A percentile compares a stretch with the other conserved stretches of the same genome.
Evolutionary conservation across 2,329 filamentous ascomycete genomes (phyloP).

Genomic region (Conoideocrella luteorostrata): DNA sequence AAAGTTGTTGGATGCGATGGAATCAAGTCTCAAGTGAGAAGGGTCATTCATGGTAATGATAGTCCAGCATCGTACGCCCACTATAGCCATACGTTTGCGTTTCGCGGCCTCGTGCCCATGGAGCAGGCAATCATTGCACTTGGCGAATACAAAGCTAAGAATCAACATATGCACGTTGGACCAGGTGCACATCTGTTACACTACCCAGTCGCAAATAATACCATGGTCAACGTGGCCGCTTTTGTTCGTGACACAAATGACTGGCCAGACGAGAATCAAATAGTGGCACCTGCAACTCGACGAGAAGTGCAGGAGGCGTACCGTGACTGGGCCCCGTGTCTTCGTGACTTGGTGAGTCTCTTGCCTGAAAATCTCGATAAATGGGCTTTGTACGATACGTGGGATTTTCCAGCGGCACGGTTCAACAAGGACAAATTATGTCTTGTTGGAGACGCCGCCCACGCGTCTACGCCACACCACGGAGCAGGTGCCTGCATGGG

Average conservation of each 20-base stretch:
- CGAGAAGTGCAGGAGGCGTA: not conserved
- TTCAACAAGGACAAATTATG: slow-evolving; percentile 13
- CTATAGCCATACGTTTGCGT: slow-evolving; percentile 3
- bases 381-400: slow-evolving; percentile 13
- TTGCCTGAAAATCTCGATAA: slow-evolving; percentile 5
- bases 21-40: slow-evolving; percentile 8
- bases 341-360: slow-evolving; percentile 1
- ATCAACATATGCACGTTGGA: slow-evolving; percentile 1
- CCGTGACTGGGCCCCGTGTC: not conserved
- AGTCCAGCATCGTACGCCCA: slow-evolving; percentile 1
- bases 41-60: not conserved
- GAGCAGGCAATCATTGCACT: slow-evolving; percentile 2
- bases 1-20: slow-evolving; percentile 11
- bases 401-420: slow-evolving; percentile 7
- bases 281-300: not conserved
- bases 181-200: slow-evolving; percentile 1
- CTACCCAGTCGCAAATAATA: slow-evolving; percentile 4
- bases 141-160: not conserved
- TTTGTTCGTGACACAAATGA: slow-evolving; percentile 7
- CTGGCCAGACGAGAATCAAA: slow-evolving; percentile 1
- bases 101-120: slow-evolving; percentile 4
- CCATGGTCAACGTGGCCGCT: not conserved
- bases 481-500: slow-evolving; percentile 21
- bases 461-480: slow-evolving; percentile 18
- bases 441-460: slow-evolving; percentile 19